Conservation (phyloP, 306 rosid genomes). For the Malus asiatica region DNA sequence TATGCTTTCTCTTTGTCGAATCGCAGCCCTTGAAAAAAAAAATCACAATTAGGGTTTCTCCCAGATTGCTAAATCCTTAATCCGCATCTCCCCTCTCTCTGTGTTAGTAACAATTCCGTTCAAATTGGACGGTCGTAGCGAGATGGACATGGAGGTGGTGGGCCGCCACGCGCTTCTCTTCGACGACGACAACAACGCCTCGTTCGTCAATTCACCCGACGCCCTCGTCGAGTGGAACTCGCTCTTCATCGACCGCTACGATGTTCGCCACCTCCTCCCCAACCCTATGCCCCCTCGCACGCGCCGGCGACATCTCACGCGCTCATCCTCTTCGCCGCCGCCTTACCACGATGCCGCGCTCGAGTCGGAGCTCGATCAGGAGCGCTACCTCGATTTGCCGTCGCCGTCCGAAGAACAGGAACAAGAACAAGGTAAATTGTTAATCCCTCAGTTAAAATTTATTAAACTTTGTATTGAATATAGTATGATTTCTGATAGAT, state of each 20-base stretch:
- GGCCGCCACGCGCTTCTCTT: constrained; percentile 78
- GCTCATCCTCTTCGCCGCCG: constrained; percentile 3
- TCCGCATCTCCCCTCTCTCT: background rate
- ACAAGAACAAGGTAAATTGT: constrained; percentile 45
- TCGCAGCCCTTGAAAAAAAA: background rate
- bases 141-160: constrained; percentile 66
- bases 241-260: constrained; percentile 84
- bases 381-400: constrained; percentile 75
- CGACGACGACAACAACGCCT: constrained; percentile 75
- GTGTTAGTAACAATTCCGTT: background rate
- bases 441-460: background rate
- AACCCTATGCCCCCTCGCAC: constrained; percentile 56
- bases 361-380: constrained; percentile 48
- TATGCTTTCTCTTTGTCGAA: background rate
- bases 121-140: constrained; percentile 3
- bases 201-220: constrained; percentile 59
- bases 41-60: background rate
- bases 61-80: background rate
- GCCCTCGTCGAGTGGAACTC: constrained; percentile 86
- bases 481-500: too few relatives aligned
- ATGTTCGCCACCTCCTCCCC: constrained; percentile 80
- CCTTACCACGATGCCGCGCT: constrained; percentile 27
- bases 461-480: background rate
- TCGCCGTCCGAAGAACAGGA: constrained; percentile 30
- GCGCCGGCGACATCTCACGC: constrained; percentile 38